Percentiles rank a stretch among this genome's conserved stretches.
Evolutionary conservation across 2,329 filamentous ascomycete genomes (phyloP).

Genomic region (Meredithiella fracta): DNA sequence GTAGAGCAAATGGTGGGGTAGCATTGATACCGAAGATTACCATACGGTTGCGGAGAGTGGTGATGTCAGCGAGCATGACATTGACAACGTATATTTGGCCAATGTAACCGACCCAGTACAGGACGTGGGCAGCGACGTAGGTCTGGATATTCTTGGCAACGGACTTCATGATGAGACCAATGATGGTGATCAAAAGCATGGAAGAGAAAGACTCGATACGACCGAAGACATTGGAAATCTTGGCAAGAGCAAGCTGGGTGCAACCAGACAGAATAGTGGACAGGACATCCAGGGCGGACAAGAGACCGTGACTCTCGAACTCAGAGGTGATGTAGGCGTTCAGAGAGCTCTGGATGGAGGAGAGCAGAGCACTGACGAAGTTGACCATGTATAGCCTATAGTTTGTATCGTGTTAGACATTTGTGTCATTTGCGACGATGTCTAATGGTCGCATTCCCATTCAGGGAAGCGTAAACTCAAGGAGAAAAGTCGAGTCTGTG

Average conservation of each 20-base stretch:
- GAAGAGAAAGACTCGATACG: conserved; percentile 30
- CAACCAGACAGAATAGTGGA: conserved; percentile 29
- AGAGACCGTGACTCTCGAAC: conserved; percentile 46
- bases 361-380: conserved; percentile 24
- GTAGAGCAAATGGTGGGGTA: conserved; percentile 30
- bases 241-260: conserved; percentile 27
- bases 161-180: conserved; percentile 48
- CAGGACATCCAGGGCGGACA: conserved; percentile 49
- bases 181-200: conserved; percentile 28
- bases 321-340: conserved; percentile 49
- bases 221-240: conserved; percentile 33
- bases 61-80: conserved; percentile 29
- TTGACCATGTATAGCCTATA: conserved; percentile 25
- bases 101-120: conserved; percentile 44
- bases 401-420: background rate
- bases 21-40: conserved; percentile 27
- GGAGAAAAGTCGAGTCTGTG: background rate
- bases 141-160: conserved; percentile 38
- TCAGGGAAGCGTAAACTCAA: background rate
- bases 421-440: background rate
- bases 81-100: conserved; percentile 26
- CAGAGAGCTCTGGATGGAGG: conserved; percentile 30
- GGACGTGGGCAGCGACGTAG: conserved; percentile 44
- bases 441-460: background rate
- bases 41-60: conserved; percentile 27